phyloP scores from a whole-genome alignment of 139 green algal genomes.

The Chlorella sp. region DNA sequence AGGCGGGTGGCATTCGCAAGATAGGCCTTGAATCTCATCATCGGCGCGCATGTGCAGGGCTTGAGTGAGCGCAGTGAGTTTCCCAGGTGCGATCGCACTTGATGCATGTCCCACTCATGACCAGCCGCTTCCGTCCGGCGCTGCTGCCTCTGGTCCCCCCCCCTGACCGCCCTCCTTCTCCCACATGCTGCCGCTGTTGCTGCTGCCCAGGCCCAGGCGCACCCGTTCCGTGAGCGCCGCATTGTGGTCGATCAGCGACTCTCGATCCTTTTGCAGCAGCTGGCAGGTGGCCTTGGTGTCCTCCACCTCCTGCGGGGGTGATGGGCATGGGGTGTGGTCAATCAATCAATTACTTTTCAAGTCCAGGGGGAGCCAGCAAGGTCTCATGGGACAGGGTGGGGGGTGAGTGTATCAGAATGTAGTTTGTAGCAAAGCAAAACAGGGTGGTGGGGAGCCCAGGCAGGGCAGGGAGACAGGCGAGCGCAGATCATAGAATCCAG shows the following conservation, averaged over 20 bases:
- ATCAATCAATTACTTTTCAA: no score
- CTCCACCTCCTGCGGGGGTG: constrained; percentile 20
- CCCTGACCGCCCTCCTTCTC: not conserved
- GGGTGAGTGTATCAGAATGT: no score
- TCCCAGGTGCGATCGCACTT: no score
- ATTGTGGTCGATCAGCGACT: constrained; percentile 31
- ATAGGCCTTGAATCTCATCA: no score
- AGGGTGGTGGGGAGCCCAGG: not conserved
- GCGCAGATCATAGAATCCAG: not conserved
- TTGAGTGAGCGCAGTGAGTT: no score
- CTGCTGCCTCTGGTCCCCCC: no score
- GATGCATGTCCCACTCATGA: not conserved
- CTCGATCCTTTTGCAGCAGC: constrained; percentile 32
- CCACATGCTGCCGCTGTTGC: not conserved
- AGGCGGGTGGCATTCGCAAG: no score
- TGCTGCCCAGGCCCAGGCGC: not conserved
- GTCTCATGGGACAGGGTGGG: no score
- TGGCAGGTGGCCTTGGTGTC: constrained; percentile 29
- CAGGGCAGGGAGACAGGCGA: not conserved
- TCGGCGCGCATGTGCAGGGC: no score
- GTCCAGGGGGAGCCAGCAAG: no score
- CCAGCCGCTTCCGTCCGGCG: no score
- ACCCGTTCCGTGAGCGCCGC: constrained; percentile 26
- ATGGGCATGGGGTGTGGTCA: not conserved
- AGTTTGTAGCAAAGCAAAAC: no score